Evolutionary conservation across 805 yeast species (phyloP), one percentile per base, ranked within the genome.

Genomic region (Candida boleticola): DNA sequence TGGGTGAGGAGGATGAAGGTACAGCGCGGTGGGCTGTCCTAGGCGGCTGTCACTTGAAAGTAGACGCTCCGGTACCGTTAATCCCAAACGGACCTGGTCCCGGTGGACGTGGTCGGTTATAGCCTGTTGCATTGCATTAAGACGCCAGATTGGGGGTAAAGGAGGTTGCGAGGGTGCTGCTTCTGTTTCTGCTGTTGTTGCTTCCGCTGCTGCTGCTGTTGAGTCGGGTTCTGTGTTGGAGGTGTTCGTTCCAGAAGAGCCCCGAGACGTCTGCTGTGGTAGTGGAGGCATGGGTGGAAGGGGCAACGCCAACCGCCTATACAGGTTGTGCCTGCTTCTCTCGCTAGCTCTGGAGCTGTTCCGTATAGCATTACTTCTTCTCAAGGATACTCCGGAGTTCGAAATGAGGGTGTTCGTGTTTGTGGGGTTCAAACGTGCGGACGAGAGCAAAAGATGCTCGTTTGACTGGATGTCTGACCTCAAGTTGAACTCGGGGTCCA

Each of bases 371-470:
- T 34, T 35, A 11, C 33, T 39, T 25, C 35, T 17, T 35, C 27
- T 27, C 25, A 37, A 14, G 6, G 38, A 25, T 13, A 27, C 16
- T 13, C 34, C 23, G 29, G 22, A 35, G 13, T 39, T 11, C 5
- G 47, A 25, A 14, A 52, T 44, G 13, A 51, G 34, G 16, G 60
- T 50, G 36, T 56, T 50, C 11, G 45, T 42, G 43, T 58, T 55
- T 3, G 53, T 47, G 22, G 46, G 46, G 37, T 55, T 57, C 35
- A 58, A 60, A 3, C 62, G 49, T 3, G 64, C 63, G 9, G 61
- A 53, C 3, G 64, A 50, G 2, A 63, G 50, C 5, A 63, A 51
- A 17, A 62, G 46, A 29, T 57, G 46, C 36, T 58, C 59, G 37
- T 43, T 47, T 6, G 51, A 43, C 26, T 45, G 48, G 16, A 46